Percentiles rank a stretch among this genome's conserved stretches.
Conservation (phyloP, 441 rosid species). For the Caryocar brasiliense region DNA sequence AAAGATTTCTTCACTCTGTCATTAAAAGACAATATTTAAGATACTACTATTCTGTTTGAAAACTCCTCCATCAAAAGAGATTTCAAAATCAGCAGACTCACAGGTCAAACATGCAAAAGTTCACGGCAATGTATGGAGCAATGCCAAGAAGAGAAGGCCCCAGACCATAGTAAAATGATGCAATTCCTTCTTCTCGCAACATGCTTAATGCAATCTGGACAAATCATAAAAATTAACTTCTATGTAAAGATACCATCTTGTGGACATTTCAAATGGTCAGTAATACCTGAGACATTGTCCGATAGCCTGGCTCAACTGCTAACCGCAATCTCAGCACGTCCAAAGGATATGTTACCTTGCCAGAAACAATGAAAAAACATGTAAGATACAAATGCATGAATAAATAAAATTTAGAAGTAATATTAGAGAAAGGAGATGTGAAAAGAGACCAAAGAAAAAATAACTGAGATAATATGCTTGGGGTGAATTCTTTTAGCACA, state of each 20-base stretch:
- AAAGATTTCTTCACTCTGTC: slow-evolving; percentile 81
- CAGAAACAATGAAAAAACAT: background rate
- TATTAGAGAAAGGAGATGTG: too few relatives aligned
- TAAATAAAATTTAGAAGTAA: too few relatives aligned
- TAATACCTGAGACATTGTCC: slow-evolving; percentile 80
- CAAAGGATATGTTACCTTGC: slow-evolving; percentile 84
- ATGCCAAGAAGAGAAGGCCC: slow-evolving; percentile 94
- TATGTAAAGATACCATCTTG: slow-evolving; percentile 6
- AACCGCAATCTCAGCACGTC: slow-evolving; percentile 89
- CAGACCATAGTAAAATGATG: slow-evolving; percentile 83
- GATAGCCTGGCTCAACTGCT: slow-evolving; percentile 92
- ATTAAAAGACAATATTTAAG: slow-evolving; percentile 9
- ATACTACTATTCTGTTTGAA: background rate
- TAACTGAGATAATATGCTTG: background rate
- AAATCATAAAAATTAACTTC: slow-evolving; percentile 4
- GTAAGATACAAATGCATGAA: background rate
- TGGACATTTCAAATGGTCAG: slow-evolving; percentile 9
- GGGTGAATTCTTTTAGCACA: background rate
- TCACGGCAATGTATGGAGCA: slow-evolving; percentile 93
- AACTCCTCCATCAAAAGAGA: slow-evolving; percentile 1
- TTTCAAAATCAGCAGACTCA: slow-evolving; percentile 33
- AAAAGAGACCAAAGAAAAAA: background rate
- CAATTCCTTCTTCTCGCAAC: slow-evolving; percentile 90
- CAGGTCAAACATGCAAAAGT: slow-evolving; percentile 94
- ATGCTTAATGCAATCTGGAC: slow-evolving; percentile 78